phyloP scores from a whole-genome alignment of 2,329 filamentous ascomycete genomes.

The Herpotrichia juniperi region DNA sequence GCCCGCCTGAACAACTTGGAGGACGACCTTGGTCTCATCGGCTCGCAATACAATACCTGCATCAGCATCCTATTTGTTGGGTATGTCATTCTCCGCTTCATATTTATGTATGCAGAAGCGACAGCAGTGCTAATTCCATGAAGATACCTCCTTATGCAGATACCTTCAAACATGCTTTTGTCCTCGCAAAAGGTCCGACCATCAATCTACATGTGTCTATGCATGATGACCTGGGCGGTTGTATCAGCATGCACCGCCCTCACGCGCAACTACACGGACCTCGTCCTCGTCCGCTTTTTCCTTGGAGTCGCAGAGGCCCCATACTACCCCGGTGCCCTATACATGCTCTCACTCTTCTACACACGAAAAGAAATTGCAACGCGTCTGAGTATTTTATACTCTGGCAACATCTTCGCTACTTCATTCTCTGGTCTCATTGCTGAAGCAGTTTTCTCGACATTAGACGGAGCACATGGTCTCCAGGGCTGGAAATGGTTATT shows the following conservation, averaged over 20 bases:
- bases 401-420: slow-evolving; percentile 48
- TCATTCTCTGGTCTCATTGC: slow-evolving; percentile 54
- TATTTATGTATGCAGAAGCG: slow-evolving; percentile 14
- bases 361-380: slow-evolving; percentile 56
- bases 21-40: slow-evolving; percentile 50
- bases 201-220: slow-evolving; percentile 36
- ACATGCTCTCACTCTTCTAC: slow-evolving; percentile 69
- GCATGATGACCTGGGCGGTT: slow-evolving; percentile 41
- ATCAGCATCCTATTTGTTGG: slow-evolving; percentile 63
- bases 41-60: slow-evolving; percentile 44
- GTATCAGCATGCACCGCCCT: slow-evolving; percentile 35
- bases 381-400: slow-evolving; percentile 41
- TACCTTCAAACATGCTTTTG: slow-evolving; percentile 54
- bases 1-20: slow-evolving; percentile 69
- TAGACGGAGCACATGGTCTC: slow-evolving; percentile 34
- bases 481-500: slow-evolving; percentile 48
- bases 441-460: slow-evolving; percentile 44
- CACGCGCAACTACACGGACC: slow-evolving; percentile 32
- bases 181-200: slow-evolving; percentile 37
- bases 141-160: slow-evolving; percentile 33
- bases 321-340: slow-evolving; percentile 66
- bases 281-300: slow-evolving; percentile 36
- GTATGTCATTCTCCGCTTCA: slow-evolving; percentile 13
- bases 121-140: no score
- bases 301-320: slow-evolving; percentile 39